phyloP scores from a whole-genome alignment of 805 yeast genomes.

The Candida xiaguanensis region DNA sequence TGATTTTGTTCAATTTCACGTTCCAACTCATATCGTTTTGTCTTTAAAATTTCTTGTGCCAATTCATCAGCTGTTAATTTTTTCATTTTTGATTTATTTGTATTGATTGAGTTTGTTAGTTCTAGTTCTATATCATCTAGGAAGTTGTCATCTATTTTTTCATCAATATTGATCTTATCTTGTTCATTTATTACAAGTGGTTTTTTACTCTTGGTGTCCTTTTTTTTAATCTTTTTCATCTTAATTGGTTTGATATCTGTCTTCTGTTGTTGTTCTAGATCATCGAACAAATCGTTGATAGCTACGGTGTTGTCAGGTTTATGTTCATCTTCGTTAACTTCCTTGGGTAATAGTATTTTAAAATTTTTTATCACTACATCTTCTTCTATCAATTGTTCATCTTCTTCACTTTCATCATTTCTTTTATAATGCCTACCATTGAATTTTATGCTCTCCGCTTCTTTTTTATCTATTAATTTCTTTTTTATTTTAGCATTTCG shows the following conservation, averaged over 20 bases:
- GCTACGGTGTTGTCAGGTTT: not conserved
- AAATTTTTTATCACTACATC: conserved; percentile 8
- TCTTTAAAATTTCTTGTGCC: conserved; percentile 31
- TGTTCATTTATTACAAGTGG: not conserved
- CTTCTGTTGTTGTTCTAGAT: conserved; percentile 1
- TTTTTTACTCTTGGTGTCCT: not conserved
- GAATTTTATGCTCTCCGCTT: conserved; percentile 20
- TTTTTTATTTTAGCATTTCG: conserved; percentile 24
- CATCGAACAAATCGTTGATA: conserved; percentile 8
- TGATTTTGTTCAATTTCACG: conserved; percentile 10
- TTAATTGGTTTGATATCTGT: conserved; percentile 4
- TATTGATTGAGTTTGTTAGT: conserved; percentile 27
- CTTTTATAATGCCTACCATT: conserved; percentile 16
- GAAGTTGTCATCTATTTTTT: conserved; percentile 22
- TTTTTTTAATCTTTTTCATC: conserved; percentile 11
- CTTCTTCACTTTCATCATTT: conserved; percentile 12
- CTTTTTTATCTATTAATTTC: conserved; percentile 23
- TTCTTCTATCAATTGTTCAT: conserved; percentile 6
- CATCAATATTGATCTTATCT: not conserved
- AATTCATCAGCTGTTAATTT: conserved; percentile 25
- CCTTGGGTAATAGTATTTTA: conserved; percentile 2
- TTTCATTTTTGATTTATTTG: conserved; percentile 22
- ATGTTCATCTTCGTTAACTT: not conserved
- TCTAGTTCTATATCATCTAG: conserved; percentile 22
- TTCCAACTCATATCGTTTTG: conserved; percentile 16